These are phyloP conservation scores for Penicillium taxi DNA, from an alignment of 495 filamentous ascomycete genomes.

Conservation along the genomic window DNA sequence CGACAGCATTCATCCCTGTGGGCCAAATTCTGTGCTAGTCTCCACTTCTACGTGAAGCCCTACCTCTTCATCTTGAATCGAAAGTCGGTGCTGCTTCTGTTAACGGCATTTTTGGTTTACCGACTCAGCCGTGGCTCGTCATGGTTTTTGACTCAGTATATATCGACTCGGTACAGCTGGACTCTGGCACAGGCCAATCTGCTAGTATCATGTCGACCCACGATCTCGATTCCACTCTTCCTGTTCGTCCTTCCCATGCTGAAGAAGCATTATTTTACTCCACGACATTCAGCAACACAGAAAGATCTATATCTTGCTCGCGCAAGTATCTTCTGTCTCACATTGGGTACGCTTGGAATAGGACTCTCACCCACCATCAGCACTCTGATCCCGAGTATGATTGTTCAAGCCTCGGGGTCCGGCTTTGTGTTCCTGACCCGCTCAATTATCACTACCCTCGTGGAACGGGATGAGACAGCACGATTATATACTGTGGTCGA, in stretches of 20 bases:
- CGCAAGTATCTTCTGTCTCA: conserved; percentile 37
- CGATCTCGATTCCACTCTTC: conserved; percentile 45
- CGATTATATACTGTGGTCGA: conserved; percentile 50
- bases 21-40: conserved; percentile 10
- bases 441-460: conserved; percentile 45
- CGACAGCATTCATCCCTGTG: conserved; percentile 10
- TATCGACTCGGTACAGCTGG: conserved; percentile 50
- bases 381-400: conserved; percentile 37
- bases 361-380: conserved; percentile 34
- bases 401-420: conserved; percentile 42
- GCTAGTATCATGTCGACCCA: conserved; percentile 42
- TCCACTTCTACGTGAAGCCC: conserved; percentile 24
- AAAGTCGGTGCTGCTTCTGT: conserved; percentile 38
- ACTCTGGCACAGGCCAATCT: conserved; percentile 48
- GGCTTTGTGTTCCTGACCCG: conserved; percentile 40
- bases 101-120: conserved; percentile 46
- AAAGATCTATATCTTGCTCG: conserved; percentile 49
- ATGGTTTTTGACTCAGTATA: conserved; percentile 48
- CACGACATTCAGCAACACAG: conserved; percentile 20
- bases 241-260: conserved; percentile 40
- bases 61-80: conserved; percentile 41
- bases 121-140: conserved; percentile 43
- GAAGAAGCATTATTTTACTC: conserved; percentile 12
- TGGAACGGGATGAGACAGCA: conserved; percentile 46
- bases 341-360: conserved; percentile 40